Evolutionary conservation across 495 filamentous ascomycete species (phyloP), one percentile per base, ranked within the genome.

Genomic region (Aspergillus ostianus): DNA sequence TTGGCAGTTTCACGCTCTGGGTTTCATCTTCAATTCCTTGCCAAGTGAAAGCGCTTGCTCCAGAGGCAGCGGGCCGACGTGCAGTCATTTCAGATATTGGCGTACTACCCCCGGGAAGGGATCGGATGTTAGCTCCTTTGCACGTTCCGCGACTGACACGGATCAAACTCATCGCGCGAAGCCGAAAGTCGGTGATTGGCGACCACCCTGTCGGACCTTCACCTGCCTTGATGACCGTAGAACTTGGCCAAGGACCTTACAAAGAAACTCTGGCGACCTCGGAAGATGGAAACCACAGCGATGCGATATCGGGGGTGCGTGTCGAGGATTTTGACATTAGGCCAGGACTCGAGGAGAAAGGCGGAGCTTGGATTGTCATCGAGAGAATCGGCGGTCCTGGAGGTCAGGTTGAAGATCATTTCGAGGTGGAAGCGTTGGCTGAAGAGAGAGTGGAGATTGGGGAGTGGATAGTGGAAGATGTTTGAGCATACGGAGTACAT

Each of bases 291-390:
- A 84, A 84, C 51, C 90, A 90, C 65, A 83, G 82, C 19, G 89
- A 93, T 68, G 78, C 84, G 1, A 78, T 81, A 4, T 81, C 81
- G 26, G 91, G 89, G 0, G 75, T 96, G 30, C 80, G 90, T 10
- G 87, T 87, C 0, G 76, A 80, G 13, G 89, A 92, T 60, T 79
- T 92, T 55, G 86, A 92, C 77, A 65, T 96, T 30, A 79, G 80
- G 13, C 89, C 89, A 0, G 73, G 72, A 20, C 72, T 78, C 52
- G 70, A 78, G 46, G 61, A 64, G 3, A 63, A 60, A 13, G 78
- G 78, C n/a, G 84, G 85, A 19, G 69, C 92, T 18, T 91, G 88
- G 87, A 72, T 96, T 57, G 88, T 96, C 15, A 74, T 97, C 58
- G 91, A 96, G 70, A 80, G 90, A 58, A 77, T 89, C 51, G 88